Conservation (phyloP, 208 protist genomes). For the Wallacemonas sp. region DNA sequence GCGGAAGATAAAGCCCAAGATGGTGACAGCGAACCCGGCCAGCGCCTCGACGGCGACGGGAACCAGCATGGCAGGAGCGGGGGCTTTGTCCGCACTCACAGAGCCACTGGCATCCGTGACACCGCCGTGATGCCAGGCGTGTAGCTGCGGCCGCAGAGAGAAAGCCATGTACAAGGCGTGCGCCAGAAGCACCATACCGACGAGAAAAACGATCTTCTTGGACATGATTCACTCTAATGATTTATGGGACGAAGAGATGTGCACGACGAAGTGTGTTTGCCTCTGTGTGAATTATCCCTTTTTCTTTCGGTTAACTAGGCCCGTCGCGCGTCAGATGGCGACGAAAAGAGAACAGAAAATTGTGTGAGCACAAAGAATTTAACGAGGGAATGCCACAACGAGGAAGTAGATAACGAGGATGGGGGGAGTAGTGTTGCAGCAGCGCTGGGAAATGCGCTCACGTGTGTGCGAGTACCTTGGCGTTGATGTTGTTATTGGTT, state of each 20-base stretch:
- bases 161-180: conserved; percentile 72
- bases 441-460: too few relatives aligned
- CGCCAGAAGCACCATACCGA: conserved; percentile 51
- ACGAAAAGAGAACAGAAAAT: conserved; percentile 9
- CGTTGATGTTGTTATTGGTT: too few relatives aligned
- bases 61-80: conserved; percentile 19
- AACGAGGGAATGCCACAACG: too few relatives aligned
- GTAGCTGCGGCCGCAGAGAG: conserved; percentile 61
- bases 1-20: conserved; percentile 52
- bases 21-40: conserved; percentile 29
- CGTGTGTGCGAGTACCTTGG: too few relatives aligned
- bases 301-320: not conserved
- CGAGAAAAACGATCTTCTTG: conserved; percentile 40
- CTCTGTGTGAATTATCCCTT: not conserved
- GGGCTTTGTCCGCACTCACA: conserved; percentile 7
- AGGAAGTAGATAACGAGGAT: too few relatives aligned
- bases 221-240: not conserved
- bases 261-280: not conserved
- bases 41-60: conserved; percentile 31
- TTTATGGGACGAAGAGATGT: too few relatives aligned
- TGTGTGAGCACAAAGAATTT: conserved; percentile 8
- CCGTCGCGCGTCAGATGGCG: too few relatives aligned
- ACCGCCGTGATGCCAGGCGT: conserved; percentile 45
- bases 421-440: too few relatives aligned
- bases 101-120: not conserved